phyloP scores from a whole-genome alignment of 306 rosid species.

The Parietaria judaica region DNA sequence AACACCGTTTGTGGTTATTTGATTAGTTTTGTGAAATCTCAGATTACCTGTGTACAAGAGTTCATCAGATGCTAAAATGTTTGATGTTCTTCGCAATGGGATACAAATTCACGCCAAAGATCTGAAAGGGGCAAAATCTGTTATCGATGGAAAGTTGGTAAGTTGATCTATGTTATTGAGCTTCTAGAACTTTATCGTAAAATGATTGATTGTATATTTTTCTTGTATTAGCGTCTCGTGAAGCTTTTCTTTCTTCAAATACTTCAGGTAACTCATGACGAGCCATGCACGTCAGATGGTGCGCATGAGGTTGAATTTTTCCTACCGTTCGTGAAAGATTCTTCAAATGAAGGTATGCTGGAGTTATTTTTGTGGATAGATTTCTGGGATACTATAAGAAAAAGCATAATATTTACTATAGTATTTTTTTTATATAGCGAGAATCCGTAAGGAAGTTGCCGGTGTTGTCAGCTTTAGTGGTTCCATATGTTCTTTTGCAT shows the following conservation, averaged over 20 bases:
- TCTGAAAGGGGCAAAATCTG: constrained; percentile 48
- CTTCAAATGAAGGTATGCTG: constrained; percentile 45
- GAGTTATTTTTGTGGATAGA: background rate
- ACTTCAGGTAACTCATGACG: constrained; percentile 49
- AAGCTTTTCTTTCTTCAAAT: constrained; percentile 12
- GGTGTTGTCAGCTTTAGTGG: constrained; percentile 69
- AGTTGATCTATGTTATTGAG: constrained; percentile 9
- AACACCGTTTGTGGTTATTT: too few species aligned
- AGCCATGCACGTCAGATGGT: constrained; percentile 42
- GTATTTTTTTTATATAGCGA: constrained; percentile 39
- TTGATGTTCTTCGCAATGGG: constrained; percentile 54
- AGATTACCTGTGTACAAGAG: constrained; percentile 62
- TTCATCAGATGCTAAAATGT: constrained; percentile 44
- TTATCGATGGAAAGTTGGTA: constrained; percentile 86
- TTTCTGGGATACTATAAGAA: constrained; percentile 8
- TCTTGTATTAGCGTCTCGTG: constrained; percentile 3
- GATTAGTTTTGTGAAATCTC: background rate
- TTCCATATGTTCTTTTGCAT: constrained; percentile 73
- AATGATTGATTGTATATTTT: background rate
- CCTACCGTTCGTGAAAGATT: constrained; percentile 43
- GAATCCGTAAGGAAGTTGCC: constrained; percentile 56
- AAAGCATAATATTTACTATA: constrained; percentile 13
- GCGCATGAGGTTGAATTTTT: constrained; percentile 76
- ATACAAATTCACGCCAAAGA: constrained; percentile 66
- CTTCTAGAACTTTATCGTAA: background rate